These are phyloP conservation scores for Neohortaea acidophila DNA, from an alignment of 495 filamentous ascomycete species.

Conservation along the genomic window DNA sequence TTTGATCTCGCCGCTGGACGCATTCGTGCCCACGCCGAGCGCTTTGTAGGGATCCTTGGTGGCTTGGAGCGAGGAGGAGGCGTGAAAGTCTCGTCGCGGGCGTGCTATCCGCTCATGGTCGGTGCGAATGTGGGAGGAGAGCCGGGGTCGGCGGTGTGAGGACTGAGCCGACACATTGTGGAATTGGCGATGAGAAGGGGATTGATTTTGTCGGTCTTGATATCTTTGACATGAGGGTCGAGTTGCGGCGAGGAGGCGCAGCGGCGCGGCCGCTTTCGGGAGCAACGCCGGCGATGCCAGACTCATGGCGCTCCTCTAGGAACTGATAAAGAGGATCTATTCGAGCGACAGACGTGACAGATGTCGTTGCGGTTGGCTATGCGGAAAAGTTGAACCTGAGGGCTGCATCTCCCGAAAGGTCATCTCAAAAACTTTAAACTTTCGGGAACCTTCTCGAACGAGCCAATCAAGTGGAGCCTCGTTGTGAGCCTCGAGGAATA, in stretches of 20 bases:
- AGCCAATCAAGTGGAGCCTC: too few species aligned
- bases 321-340: too few species aligned
- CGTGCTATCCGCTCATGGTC: conserved; percentile 11
- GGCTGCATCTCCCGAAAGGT: too few species aligned
- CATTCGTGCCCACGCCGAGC: conserved; percentile 67
- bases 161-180: background rate
- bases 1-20: conserved; percentile 80
- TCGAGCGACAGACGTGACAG: too few species aligned
- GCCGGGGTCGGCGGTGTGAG: conserved; percentile 1
- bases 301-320: conserved; percentile 15
- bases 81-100: conserved; percentile 39
- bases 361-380: too few species aligned
- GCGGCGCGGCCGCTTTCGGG: conserved; percentile 36
- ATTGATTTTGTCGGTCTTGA: conserved; percentile 33
- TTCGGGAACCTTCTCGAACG: too few species aligned
- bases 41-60: conserved; percentile 70
- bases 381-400: too few species aligned
- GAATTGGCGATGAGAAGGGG: conserved; percentile 9
- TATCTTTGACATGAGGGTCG: conserved; percentile 14
- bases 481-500: too few species aligned
- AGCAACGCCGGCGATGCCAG: conserved; percentile 30
- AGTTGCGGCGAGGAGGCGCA: conserved; percentile 33
- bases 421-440: too few species aligned
- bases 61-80: conserved; percentile 44
- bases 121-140: conserved; percentile 6